Conservation (phyloP, 2,329 filamentous ascomycete species). For the Metarhizium anisopliae region DNA sequence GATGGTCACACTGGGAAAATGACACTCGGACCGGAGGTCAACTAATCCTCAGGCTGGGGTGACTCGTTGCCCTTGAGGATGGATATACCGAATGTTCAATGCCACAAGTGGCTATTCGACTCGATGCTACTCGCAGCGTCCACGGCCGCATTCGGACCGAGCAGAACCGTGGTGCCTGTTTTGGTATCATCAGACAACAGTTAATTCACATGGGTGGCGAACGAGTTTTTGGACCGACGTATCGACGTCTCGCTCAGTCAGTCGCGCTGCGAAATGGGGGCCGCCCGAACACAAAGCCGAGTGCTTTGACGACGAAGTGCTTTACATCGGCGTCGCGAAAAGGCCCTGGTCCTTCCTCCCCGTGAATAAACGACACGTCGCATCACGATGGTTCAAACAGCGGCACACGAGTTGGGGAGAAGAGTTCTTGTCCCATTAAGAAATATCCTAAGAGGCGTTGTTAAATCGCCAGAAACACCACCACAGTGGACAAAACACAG, state of each 20-base stretch:
- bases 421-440: not conserved
- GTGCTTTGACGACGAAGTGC: too few relatives aligned
- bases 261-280: too few relatives aligned
- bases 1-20: constrained; percentile 59
- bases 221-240: too few relatives aligned
- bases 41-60: constrained; percentile 45
- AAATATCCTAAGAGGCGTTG: not conserved
- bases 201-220: too few relatives aligned
- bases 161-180: too few relatives aligned
- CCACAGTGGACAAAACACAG: constrained; percentile 9
- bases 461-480: not conserved
- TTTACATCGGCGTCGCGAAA: not conserved
- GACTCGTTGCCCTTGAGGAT: constrained; percentile 12
- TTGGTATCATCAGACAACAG: too few relatives aligned
- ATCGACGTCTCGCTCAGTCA: too few relatives aligned
- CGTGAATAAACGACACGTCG: not conserved
- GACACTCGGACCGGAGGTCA: constrained; percentile 48
- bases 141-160: too few relatives aligned
- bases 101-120: constrained; percentile 27
- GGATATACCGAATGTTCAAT: constrained; percentile 26
- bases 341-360: not conserved
- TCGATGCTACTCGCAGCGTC: not conserved
- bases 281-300: too few relatives aligned
- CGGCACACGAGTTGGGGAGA: not conserved
- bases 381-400: not conserved